Evolutionary conservation across 495 filamentous ascomycete species (phyloP), one percentile per base, ranked within the genome.

Genomic region (Aspergillus taichungensis): DNA sequence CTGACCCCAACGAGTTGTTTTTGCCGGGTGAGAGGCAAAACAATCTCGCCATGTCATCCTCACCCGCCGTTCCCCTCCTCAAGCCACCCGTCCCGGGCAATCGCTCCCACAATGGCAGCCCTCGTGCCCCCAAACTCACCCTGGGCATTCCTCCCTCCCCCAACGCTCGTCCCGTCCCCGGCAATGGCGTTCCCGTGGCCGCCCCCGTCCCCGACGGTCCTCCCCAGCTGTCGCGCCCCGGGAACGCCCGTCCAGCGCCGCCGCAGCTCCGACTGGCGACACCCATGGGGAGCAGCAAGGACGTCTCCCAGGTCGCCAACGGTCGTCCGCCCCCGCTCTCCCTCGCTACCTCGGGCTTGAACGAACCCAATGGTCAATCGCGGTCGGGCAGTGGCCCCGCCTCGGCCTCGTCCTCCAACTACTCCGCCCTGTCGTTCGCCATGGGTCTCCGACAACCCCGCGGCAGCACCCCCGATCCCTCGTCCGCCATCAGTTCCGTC

Each of bases 141-240:
- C 75, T 95, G 39, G 85, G 88, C 13, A 95, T 95, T 30, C 89
- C 89, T 29, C 83, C 83, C 2, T 91, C 87, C 18, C 83, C 87
- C 37, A 88, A 76, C 67, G 79, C 70, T 44, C 84, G 88, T 63
- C 85, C 88, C 4, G 77, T 75, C 54, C 58, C 66, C 50, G 61
- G 61, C 42, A 70, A 64, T 49, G 58, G 57, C 8, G 50, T 54
- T 45, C 43, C 61, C 34, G 47, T 55, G 29, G 40, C 46, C 35
- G 48, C 63, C 12, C 47, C 59, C 24, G 50, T 56, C n/a, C 57
- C 61, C 46, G 13, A 43, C 43, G 35, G 57, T 47, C 37, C 49
- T 40, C 44, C 47, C 34, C 66, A 65, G 49, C 56, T 61, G 14
- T 59, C 61, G 31, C 65, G 64, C 24, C 59, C 62, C 6, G 18